Percentiles rank a stretch among this genome's conserved stretches.
Conservation (phyloP, 352 stramenopile species). For the Phytophthora quininea region DNA sequence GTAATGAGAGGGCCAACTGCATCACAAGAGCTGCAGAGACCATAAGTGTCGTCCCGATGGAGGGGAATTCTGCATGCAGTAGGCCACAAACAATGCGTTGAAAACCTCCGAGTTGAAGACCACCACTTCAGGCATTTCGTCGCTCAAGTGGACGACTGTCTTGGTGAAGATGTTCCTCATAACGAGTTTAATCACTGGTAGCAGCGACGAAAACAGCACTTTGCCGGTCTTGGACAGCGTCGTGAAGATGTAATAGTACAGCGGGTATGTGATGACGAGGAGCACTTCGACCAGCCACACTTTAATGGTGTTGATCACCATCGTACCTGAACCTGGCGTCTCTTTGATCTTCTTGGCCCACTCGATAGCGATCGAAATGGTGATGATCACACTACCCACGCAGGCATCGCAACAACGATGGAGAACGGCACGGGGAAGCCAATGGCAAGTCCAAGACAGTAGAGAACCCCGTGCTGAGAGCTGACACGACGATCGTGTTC, state of each 20-base stretch:
- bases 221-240: constrained; percentile 8
- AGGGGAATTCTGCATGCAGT: constrained; percentile 37
- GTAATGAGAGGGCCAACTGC: constrained; percentile 15
- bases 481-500: constrained; percentile 7
- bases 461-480: neutral
- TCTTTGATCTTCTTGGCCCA: constrained; percentile 5
- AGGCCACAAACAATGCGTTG: constrained; percentile 32
- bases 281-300: neutral
- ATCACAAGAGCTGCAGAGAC: constrained; percentile 20
- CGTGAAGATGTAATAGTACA: constrained; percentile 22
- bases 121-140: constrained; percentile 8
- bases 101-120: constrained; percentile 26
- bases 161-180: constrained; percentile 13
- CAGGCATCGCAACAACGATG: constrained; percentile 1
- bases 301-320: constrained; percentile 7
- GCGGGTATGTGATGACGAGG: constrained; percentile 19
- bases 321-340: neutral
- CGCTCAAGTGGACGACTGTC: constrained; percentile 1
- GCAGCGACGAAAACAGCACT: constrained; percentile 15
- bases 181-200: constrained; percentile 26
- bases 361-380: neutral
- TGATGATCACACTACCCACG: constrained; percentile 5
- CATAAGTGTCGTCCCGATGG: constrained; percentile 20
- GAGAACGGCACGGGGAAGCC: constrained; percentile 16
- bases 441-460: neutral